Base-by-base conservation (phyloP, 2,329 filamentous ascomycete genomes). In the Apiospora malaysiana region DNA sequence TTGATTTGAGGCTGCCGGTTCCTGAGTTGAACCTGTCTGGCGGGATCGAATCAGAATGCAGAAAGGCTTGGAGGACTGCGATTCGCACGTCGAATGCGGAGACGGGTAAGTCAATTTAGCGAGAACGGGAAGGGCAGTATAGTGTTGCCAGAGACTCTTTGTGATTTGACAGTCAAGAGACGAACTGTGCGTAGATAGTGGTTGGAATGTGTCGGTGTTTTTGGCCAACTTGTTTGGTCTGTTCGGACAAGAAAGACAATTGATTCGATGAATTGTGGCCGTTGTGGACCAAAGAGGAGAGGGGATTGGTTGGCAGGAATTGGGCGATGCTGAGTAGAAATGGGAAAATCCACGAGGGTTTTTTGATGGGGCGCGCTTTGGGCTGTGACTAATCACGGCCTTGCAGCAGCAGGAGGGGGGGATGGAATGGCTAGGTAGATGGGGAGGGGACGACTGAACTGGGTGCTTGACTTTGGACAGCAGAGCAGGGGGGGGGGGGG, bases 221-320 rank as follows among this genome's bases (percentile, higher is more conserved):
- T 68, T 14, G 37, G 45, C n/a, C 46, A 51, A 46, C 27, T 56
- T 49, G 49, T 69, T 69, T 63, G 43, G 68, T 68, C 40, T 25
- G 46, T 51, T 43, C 43, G 40, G 51, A 25, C 68, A 74, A 73
- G 74, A 77, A 76, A 68, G 71, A 69, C 68, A 73, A 69, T 49
- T 77, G 79, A 80, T 80, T 80, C 78, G 79, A 80, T 77, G 76
- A 71, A 75, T 76, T 77, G 75, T 77, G 72, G 73, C 75, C 75
- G 75, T 76, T 68, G 76, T 78, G 77, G 78, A 79, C 75, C 78
- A 63, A 63, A 63, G 56, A 63, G 56, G 70, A 79, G 76, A 76
- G 74, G 74, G 75, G 75, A 77, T 77, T 80, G 79, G 80, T 80
- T 80, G 79, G 78, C 77, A 77, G 79, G 73, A 79, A 79, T 77